Base-by-base conservation (phyloP, 371 early-diverging fungal genomes). In the Dinochytrium kinnereticum region DNA sequence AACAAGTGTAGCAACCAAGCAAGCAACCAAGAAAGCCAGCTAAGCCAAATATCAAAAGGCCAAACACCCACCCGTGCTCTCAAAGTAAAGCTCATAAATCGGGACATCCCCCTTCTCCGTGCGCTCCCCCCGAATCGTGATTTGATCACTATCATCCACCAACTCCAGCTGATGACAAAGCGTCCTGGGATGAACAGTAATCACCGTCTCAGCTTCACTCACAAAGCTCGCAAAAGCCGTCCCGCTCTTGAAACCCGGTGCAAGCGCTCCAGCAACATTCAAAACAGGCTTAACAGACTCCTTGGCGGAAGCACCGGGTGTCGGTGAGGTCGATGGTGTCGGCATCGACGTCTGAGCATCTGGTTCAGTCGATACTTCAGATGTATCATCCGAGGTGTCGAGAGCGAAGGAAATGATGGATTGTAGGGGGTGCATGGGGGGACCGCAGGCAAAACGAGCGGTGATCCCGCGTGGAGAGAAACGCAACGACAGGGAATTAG, bases 61-160 rank as follows among this genome's bases (percentile, higher is more conserved):
- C n/a, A n/a, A 24, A 51, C 5, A n/a, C 77, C n/a, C 55, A 80
- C 80, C 80, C n/a, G 57, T 53, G 49, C 70, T 69, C 55, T 80
- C 80, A 65, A 75, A 75, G 59, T 80, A 80, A 59, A 80, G 50
- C 69, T 80, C 80, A 61, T 75, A 80, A 31, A 77, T 70, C 10
- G 67, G 55, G 5, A 77, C 71, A 50, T 49, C n/a, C 24, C 78
- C 80, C 17, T 49, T 57, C n/a, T 69, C 80, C 24, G 71, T 71
- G 66, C 72, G 75, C 21, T 80, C 80, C 19, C 65, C 69, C 36
- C 78, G 24, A 49, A 80, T 51, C 17, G 75, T 68, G 28, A 80
- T 59, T 40, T 37, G 69, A 64, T 80, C 80, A 19, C 70, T 44
- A n/a, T 77, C 77, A 67, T 80, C 80, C 31, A 80, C 75, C 26